Evolutionary conservation across 2,329 filamentous ascomycete genomes (phyloP), one percentile per base, ranked within the genome.

Genomic region (Talaromyces albobiverticillius): DNA sequence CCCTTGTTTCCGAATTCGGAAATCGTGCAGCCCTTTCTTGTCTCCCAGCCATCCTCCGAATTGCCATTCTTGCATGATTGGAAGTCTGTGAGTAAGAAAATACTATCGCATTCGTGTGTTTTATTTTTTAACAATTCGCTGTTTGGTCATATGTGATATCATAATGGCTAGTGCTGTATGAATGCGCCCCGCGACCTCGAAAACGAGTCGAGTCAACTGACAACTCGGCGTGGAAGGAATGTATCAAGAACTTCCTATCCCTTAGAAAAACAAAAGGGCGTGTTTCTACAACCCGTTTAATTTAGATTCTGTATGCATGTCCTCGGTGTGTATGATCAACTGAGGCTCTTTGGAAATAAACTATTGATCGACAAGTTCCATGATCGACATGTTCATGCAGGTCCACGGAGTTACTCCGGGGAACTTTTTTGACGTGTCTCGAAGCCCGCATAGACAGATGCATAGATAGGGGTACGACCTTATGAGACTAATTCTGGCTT

Each of bases 1-100:
- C 52, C 52, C 52, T 54, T 54, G 46, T 31, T 54, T 49, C 52
- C 52, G 36, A 29, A 54, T 50, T 50, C 46, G 46, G 52, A 54
- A 54, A 43, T 43, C 11, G 16, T 22, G 36, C 8, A 18, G 16
- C n/a, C 8, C 36, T 20, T 20, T 10, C n/a, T n/a, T n/a, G n/a
- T n/a, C n/a, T n/a, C 36, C 36, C 36, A 10, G 7, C 16, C 36
- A 40, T 40, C 16, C 18, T 40, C 36, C 36, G 36, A 22, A 9
- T 9, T 40, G 36, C 16, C 36, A 40, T 40, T 40, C 36, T 22
- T 22, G 36, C n/a, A 22, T 11, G 3, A n/a, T n/a, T n/a, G n/a
- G n/a, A n/a, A n/a, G n/a, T n/a, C n/a, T n/a, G n/a, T n/a, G n/a
- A n/a, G n/a, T n/a, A n/a, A n/a, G n/a, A n/a, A n/a, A n/a, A n/a